These are phyloP conservation scores for Moesziomyces sp. DNA, from an alignment of 1,284 basidiomycete species.

Conservation along the genomic window DNA sequence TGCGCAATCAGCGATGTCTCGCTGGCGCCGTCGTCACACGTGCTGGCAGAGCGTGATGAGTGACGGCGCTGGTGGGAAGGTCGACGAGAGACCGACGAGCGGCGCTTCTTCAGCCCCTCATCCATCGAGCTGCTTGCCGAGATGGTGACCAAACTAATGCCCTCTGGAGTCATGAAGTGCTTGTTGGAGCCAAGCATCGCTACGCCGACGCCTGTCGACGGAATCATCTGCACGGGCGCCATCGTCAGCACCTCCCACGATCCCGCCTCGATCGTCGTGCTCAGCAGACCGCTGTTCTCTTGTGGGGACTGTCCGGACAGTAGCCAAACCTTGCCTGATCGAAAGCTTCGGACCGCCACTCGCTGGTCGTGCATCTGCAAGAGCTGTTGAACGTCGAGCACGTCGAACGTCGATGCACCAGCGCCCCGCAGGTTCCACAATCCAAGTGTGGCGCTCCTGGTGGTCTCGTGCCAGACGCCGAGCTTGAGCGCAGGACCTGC, in stretches of 20 bases:
- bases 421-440: slow-evolving; percentile 33
- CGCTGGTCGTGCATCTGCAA: background rate
- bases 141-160: slow-evolving; percentile 7
- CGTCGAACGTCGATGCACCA: slow-evolving; percentile 12
- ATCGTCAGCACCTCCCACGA: slow-evolving; percentile 31
- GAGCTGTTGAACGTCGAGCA: slow-evolving; percentile 6
- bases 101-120: slow-evolving; percentile 10
- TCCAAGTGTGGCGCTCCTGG: slow-evolving; percentile 12
- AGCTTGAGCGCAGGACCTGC: slow-evolving; percentile 31
- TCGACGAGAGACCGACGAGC: slow-evolving; percentile 7
- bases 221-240: slow-evolving; percentile 13
- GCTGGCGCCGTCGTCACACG: background rate
- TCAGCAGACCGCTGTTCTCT: background rate
- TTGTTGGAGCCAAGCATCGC: slow-evolving; percentile 19
- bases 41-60: slow-evolving; percentile 17
- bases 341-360: slow-evolving; percentile 18
- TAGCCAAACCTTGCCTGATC: slow-evolving; percentile 10
- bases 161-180: slow-evolving; percentile 29
- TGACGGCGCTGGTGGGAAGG: slow-evolving; percentile 20
- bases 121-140: slow-evolving; percentile 1
- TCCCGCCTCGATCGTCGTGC: slow-evolving; percentile 6
- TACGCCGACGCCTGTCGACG: slow-evolving; percentile 12
- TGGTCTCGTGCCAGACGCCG: slow-evolving; percentile 19
- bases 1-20: slow-evolving; percentile 3
- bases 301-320: background rate